These are phyloP conservation scores for Sordariomycetes sp. DNA, from an alignment of 2,329 filamentous ascomycete species.

Conservation along the genomic window DNA sequence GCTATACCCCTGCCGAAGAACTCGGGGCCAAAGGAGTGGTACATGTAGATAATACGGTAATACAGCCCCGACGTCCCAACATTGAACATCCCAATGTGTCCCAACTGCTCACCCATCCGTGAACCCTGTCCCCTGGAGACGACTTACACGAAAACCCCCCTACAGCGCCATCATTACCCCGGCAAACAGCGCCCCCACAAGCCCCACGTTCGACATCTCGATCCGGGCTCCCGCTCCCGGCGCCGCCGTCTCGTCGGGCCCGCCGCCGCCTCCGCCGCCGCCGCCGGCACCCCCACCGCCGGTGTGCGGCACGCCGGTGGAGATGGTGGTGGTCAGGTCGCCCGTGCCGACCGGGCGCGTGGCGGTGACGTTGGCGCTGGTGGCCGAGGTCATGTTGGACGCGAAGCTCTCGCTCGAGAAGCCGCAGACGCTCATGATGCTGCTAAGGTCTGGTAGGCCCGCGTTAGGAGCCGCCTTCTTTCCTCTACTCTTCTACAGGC, in stretches of 20 bases:
- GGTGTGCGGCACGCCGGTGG: conserved; percentile 6
- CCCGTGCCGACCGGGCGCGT: conserved; percentile 17
- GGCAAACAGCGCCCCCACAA: not conserved
- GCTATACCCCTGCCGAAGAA: not conserved
- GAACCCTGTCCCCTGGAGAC: not conserved
- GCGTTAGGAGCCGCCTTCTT: not conserved
- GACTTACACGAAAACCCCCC: not conserved
- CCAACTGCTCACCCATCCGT: not conserved
- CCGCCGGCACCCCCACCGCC: not conserved
- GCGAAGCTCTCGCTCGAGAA: conserved; percentile 20
- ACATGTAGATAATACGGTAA: not conserved
- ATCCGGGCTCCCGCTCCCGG: not conserved
- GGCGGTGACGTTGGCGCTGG: conserved; percentile 18
- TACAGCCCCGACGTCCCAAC: not conserved
- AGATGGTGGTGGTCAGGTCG: conserved; percentile 24
- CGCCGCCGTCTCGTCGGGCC: not conserved
- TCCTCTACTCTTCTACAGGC: not conserved
- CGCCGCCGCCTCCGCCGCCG: not conserved
- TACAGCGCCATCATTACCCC: not conserved
- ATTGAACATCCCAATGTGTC: not conserved
- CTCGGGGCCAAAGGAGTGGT: not conserved
- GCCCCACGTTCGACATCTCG: not conserved
- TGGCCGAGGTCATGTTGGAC: conserved; percentile 12
- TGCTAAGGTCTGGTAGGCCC: conserved; percentile 18
- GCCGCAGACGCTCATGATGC: conserved; percentile 21